Percentiles rank a stretch among this genome's conserved stretches.
Evolutionary conservation across 1,284 basidiomycete species (phyloP).

Genomic region (Cryptococcus sp.): DNA sequence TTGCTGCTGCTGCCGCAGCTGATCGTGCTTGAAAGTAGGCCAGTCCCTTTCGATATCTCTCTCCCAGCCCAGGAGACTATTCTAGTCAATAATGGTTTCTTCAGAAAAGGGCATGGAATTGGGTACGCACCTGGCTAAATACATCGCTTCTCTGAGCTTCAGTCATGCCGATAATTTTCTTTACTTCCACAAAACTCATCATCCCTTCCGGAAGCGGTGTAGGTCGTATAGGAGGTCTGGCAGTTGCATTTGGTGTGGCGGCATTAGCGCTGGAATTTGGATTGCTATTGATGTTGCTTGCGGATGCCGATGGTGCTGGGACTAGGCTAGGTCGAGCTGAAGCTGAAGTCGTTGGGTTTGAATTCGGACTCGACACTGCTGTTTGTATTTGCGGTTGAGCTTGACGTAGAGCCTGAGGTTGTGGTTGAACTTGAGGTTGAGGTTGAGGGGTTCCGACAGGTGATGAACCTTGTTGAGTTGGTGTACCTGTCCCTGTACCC

Average conservation of each 20-base stretch:
- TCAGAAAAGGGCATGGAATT: no score
- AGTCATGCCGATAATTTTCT: no score
- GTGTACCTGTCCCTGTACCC: background rate
- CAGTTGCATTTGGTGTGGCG: background rate
- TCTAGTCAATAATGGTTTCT: background rate
- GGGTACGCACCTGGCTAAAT: background rate
- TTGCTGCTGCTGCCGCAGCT: no score
- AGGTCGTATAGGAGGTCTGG: background rate
- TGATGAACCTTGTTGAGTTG: background rate
- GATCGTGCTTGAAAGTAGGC: background rate
- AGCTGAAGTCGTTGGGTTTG: background rate
- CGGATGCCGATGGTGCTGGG: no score
- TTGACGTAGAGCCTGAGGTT: background rate
- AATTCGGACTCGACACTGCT: background rate
- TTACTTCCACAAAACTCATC: no score
- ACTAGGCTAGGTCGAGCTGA: background rate
- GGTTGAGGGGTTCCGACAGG: background rate
- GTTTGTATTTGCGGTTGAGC: background rate
- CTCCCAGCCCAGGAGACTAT: background rate
- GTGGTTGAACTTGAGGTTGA: background rate
- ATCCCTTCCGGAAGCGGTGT: background rate
- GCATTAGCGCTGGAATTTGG: background rate
- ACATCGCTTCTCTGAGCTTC: no score
- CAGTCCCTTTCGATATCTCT: background rate
- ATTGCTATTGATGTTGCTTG: background rate